A percentile compares a stretch with the other conserved stretches of the same genome.
Evolutionary conservation across 2,329 filamentous ascomycete genomes (phyloP).

Genomic region (Botryosphaeria dothidea): DNA sequence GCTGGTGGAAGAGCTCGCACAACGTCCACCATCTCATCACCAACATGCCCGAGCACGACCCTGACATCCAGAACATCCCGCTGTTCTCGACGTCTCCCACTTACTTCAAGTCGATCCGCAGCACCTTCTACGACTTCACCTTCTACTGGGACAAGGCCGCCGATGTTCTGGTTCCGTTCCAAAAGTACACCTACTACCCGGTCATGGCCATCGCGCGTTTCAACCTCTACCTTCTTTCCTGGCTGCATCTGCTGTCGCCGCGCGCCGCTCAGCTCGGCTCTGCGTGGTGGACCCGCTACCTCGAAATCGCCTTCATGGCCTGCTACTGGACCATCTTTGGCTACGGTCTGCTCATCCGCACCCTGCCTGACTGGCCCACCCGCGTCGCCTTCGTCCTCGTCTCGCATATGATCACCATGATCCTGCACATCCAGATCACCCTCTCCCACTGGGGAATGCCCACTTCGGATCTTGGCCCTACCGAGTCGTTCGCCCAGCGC

Average conservation of each 20-base stretch:
- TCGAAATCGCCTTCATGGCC: slow-evolving; percentile 74
- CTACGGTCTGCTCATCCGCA: slow-evolving; percentile 74
- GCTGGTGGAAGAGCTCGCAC: slow-evolving; percentile 71
- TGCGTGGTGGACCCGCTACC: slow-evolving; percentile 79
- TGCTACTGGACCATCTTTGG: slow-evolving; percentile 90
- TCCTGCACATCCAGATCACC: slow-evolving; percentile 86
- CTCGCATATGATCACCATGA: slow-evolving; percentile 78
- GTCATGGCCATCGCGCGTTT: slow-evolving; percentile 80
- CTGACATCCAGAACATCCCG: slow-evolving; percentile 64
- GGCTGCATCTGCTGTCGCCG: slow-evolving; percentile 71
- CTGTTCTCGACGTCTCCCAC: slow-evolving; percentile 86
- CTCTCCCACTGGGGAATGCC: slow-evolving; percentile 94
- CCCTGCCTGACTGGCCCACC: slow-evolving; percentile 67
- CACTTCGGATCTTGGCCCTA: slow-evolving; percentile 78
- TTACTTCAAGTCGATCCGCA: slow-evolving; percentile 70
- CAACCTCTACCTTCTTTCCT: slow-evolving; percentile 82
- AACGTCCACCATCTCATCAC: slow-evolving; percentile 69
- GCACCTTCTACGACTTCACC: slow-evolving; percentile 79
- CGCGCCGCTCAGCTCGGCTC: slow-evolving; percentile 73
- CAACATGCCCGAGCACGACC: slow-evolving; percentile 56
- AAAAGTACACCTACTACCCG: slow-evolving; percentile 81
- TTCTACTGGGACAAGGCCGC: slow-evolving; percentile 79
- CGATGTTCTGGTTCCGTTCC: slow-evolving; percentile 68
- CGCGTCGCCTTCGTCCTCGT: slow-evolving; percentile 75
- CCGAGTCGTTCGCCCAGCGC: slow-evolving; percentile 85